Conservation (phyloP, 2,329 filamentous ascomycete species). For the Zarea fungicola region DNA sequence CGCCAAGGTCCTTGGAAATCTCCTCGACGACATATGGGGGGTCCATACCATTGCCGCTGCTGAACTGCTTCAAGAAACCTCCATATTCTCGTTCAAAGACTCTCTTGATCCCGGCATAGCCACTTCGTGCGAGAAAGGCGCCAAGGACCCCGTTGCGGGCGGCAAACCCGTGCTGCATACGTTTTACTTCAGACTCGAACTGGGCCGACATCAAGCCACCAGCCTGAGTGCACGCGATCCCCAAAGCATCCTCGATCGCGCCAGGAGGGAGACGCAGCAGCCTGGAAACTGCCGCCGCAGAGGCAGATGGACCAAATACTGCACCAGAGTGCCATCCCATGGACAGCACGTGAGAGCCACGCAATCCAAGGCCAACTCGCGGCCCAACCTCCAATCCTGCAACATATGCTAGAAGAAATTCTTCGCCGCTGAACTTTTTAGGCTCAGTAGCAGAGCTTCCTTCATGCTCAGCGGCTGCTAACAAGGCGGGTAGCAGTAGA, state of each 20-base stretch:
- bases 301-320: constrained; percentile 32
- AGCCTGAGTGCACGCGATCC: constrained; percentile 36
- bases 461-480: constrained; percentile 27
- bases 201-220: constrained; percentile 37
- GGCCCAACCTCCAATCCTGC: constrained; percentile 37
- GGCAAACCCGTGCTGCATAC: constrained; percentile 42
- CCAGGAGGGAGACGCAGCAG: constrained; percentile 25
- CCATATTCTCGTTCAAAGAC: constrained; percentile 37
- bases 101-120: constrained; percentile 37
- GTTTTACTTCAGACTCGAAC: constrained; percentile 38
- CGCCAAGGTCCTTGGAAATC: constrained; percentile 26
- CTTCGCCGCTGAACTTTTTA: constrained; percentile 18
- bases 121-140: constrained; percentile 30
- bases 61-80: constrained; percentile 36
- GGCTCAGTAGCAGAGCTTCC: not conserved
- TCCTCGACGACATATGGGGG: not conserved
- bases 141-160: constrained; percentile 37
- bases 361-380: constrained; percentile 30
- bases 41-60: constrained; percentile 23
- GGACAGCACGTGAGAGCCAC: constrained; percentile 32
- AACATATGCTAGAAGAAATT: constrained; percentile 31
- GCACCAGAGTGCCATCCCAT: constrained; percentile 36
- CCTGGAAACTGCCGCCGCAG: constrained; percentile 26
- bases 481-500: constrained; percentile 34
- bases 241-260: constrained; percentile 30